Base-by-base conservation (phyloP, 257 asterid species). In the Cynanchum wilfordii region DNA sequence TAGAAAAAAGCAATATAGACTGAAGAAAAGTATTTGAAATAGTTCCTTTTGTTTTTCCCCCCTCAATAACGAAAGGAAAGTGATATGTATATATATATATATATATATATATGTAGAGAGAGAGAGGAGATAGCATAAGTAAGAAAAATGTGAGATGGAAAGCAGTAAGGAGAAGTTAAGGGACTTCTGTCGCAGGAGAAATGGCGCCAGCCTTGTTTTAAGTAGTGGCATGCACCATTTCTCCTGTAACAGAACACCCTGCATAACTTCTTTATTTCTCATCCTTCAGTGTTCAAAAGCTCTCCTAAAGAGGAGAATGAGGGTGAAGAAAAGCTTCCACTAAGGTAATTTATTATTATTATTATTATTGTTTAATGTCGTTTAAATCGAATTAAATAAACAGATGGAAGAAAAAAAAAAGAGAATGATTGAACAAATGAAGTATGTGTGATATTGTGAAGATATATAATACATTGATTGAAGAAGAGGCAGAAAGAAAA, bases 121-220 rank as follows among this genome's bases (percentile, higher is more conserved):
- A 9, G 2, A 13, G 58, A 69, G 38, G 50, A 22, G 56, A 45
- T 10, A 17, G 25, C 17, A 7, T 29, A 11, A 16, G 56, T 4
- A 5, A 5, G 7, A 54, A 22, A 44, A 3, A 8, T 42, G 10
- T 2, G 4, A 25, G 36, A 57, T 24, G 25, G 64, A 42, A 20
- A 67, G 30, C 24, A 7, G 7, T 24, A 4, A 2, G 27, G 12
- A 56, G 75, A 27, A 57, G 68, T 13, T 42, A 58, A 44, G 67
- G 75, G 68, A 7, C 19, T 58, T 58, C 19, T 71, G 75, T 71
- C 75, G 75, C 75, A 71, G 75, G 75, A 71, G 54, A 22, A n/a
- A 71, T 71, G 75, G 68, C 68, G 25, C 75, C 50, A 42, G 66
- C 38, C 38, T 33, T 33, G 38, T 16, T 13, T 27, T 64, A 57